Percentiles rank a stretch among this genome's conserved stretches.
Conservation (phyloP, 306 rosid species). For the Sindora glabra region DNA sequence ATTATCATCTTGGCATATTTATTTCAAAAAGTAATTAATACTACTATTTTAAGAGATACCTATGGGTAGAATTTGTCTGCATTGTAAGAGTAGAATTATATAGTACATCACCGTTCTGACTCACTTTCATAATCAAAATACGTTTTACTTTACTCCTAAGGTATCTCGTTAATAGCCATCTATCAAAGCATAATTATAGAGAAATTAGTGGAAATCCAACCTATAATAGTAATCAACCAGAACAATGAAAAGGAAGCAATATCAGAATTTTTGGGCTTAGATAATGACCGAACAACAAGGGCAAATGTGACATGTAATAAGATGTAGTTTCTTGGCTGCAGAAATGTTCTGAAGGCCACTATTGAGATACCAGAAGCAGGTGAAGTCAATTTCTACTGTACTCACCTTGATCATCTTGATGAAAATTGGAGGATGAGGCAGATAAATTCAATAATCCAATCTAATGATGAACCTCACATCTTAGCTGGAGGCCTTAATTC, state of each 20-base stretch:
- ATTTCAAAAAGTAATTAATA: background rate
- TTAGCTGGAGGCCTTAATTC: constrained; percentile 87
- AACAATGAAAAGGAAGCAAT: background rate
- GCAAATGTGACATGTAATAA: constrained; percentile 14
- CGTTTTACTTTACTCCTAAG: constrained; percentile 14
- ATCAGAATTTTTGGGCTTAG: constrained; percentile 3
- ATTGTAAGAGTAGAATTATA: background rate
- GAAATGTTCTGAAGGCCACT: constrained; percentile 89
- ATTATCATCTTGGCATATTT: background rate
- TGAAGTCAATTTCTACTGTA: constrained; percentile 74
- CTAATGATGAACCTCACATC: constrained; percentile 67
- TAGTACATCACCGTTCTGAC: background rate
- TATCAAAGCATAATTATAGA: constrained; percentile 1
- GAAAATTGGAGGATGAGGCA: constrained; percentile 98
- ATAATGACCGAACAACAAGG: constrained; percentile 19
- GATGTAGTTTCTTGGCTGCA: constrained; percentile 20
- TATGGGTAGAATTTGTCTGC: background rate
- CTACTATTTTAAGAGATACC: background rate
- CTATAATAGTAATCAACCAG: constrained; percentile 6
- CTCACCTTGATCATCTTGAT: constrained; percentile 92
- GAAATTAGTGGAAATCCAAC: constrained; percentile 20
- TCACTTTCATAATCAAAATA: background rate
- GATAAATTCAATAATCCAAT: constrained; percentile 76
- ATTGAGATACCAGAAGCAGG: constrained; percentile 83
- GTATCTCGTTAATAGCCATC: background rate